phyloP scores from a whole-genome alignment of 2,329 filamentous ascomycete species.

The Capronia americana region DNA sequence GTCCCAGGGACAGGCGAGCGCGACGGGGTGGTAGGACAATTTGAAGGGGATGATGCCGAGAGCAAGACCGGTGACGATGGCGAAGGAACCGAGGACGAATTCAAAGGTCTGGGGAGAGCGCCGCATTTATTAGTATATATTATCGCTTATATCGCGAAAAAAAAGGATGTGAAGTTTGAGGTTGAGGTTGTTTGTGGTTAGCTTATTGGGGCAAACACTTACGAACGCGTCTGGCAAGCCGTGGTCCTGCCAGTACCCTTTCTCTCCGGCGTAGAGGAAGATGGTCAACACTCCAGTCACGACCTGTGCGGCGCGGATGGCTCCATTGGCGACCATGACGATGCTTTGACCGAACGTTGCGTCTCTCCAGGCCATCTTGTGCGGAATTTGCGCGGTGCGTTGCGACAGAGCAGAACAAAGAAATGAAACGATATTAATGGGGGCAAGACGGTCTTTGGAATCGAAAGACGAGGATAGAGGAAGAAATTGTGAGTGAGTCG shows the following conservation, averaged over 20 bases:
- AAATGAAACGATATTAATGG: background rate
- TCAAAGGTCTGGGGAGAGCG: conserved; percentile 12
- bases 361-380: conserved; percentile 8
- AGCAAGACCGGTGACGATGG: conserved; percentile 16
- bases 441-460: background rate
- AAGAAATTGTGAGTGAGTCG: background rate
- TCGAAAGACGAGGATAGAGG: background rate
- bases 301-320: conserved; percentile 16
- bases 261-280: conserved; percentile 11
- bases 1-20: conserved; percentile 25
- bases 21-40: conserved; percentile 29
- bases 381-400: background rate
- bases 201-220: background rate
- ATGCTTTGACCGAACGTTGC: conserved; percentile 10
- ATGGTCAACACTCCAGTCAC: conserved; percentile 15
- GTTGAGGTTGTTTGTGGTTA: background rate
- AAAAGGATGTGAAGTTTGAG: background rate
- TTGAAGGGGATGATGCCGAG: conserved; percentile 19
- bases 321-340: conserved; percentile 22
- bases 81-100: conserved; percentile 16
- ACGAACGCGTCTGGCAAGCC: conserved; percentile 18
- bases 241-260: conserved; percentile 22
- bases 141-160: background rate
- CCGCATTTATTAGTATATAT: background rate
- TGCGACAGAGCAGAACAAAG: background rate